These are phyloP conservation scores for Stramenopiles sp. DNA, from an alignment of 352 stramenopile genomes.

Conservation along the genomic window DNA sequence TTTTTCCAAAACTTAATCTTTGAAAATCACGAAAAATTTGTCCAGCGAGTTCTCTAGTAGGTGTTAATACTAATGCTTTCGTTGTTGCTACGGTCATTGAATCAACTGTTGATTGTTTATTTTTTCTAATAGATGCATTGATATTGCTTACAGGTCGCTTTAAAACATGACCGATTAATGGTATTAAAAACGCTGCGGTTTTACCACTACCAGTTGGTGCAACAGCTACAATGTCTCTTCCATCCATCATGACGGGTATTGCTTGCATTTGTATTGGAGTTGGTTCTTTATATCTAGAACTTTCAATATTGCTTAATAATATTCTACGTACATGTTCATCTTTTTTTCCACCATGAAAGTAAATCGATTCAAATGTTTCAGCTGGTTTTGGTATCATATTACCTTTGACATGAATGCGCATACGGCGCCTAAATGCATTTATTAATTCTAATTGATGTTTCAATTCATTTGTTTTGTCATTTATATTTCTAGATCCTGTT, in stretches of 20 bases:
- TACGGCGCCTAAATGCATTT: conserved; percentile 39
- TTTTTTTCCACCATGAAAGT: conserved; percentile 13
- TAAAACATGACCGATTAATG: conserved; percentile 84
- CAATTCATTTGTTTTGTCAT: background rate
- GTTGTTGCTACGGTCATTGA: too few species aligned
- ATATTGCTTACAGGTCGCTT: conserved; percentile 30
- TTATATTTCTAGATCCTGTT: background rate
- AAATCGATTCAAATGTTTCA: conserved; percentile 18
- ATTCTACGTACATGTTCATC: conserved; percentile 2
- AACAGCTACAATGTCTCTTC: conserved; percentile 96
- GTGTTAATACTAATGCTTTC: conserved; percentile 80
- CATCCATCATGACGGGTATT: conserved; percentile 77
- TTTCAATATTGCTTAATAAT: conserved; percentile 20
- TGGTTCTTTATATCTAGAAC: conserved; percentile 81
- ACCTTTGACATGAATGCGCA: conserved; percentile 48
- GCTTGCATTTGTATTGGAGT: conserved; percentile 99
- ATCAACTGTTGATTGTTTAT: conserved; percentile 74
- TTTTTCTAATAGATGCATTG: background rate
- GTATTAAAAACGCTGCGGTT: conserved; percentile 87
- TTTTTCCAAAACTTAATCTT: conserved; percentile 56
- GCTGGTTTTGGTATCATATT: conserved; percentile 34
- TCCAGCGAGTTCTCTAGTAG: conserved; percentile 84
- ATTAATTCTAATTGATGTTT: conserved; percentile 15
- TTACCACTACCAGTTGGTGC: conserved; percentile 93
- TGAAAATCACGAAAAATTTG: conserved; percentile 88